Evolutionary conservation across 2,329 filamentous ascomycete genomes (phyloP).

Genomic region (Sporothrix globosa): DNA sequence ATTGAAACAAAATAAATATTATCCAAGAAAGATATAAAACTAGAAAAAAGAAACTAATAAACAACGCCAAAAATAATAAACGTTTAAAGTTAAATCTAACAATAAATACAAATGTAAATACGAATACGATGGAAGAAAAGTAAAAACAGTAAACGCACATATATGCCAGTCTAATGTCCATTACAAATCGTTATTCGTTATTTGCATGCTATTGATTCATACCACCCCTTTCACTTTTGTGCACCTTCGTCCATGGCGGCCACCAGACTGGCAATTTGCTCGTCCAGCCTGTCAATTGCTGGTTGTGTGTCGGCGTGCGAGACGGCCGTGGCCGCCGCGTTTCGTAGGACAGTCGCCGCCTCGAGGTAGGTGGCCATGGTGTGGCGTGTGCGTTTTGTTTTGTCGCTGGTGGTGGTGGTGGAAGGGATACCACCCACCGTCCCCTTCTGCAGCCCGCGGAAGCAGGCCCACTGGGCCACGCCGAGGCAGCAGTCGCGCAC

Average conservation of each 20-base stretch:
- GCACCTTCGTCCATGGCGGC: neutral
- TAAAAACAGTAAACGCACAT: too few species aligned
- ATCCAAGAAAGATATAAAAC: too few species aligned
- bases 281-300: neutral
- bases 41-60: too few species aligned
- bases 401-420: conserved; percentile 1
- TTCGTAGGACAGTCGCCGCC: conserved; percentile 15
- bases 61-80: too few species aligned
- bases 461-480: conserved; percentile 30
- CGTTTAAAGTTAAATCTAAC: too few species aligned
- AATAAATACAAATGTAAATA: too few species aligned
- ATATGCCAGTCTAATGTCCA: too few species aligned
- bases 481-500: conserved; percentile 34
- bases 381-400: neutral
- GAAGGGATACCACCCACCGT: neutral
- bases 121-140: too few species aligned
- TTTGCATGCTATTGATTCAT: too few species aligned
- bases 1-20: too few species aligned
- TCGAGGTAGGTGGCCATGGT: conserved; percentile 25
- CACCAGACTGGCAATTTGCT: neutral
- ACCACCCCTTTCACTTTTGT: neutral
- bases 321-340: conserved; percentile 26
- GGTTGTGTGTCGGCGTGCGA: conserved; percentile 30
- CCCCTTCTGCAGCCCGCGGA: conserved; percentile 9
- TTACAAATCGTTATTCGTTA: too few species aligned